These are phyloP conservation scores for Abelmoschus esculentus DNA, from an alignment of 345 rosid species.

Conservation along the genomic window DNA sequence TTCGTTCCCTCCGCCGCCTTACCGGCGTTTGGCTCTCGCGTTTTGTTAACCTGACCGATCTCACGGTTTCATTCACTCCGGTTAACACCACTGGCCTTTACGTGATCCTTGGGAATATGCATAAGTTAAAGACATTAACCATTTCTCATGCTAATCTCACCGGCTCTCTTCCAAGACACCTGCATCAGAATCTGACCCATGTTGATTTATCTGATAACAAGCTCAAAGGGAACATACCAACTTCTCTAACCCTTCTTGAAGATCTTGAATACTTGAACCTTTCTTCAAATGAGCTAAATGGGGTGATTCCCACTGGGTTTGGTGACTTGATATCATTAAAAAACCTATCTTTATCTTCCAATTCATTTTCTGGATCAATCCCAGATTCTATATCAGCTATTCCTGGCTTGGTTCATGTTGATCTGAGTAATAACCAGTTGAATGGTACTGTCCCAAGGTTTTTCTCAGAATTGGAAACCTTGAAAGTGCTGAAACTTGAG, in stretches of 20 bases:
- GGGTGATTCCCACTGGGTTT: constrained; percentile 52
- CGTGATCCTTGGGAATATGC: constrained; percentile 67
- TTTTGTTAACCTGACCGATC: constrained; percentile 68
- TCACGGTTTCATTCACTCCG: constrained; percentile 51
- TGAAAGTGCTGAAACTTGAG: constrained; percentile 65
- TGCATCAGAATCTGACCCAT: constrained; percentile 49
- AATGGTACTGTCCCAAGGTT: constrained; percentile 81
- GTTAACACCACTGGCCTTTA: constrained; percentile 58
- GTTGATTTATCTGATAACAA: constrained; percentile 68
- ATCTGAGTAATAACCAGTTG: constrained; percentile 80
- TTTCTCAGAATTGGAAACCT: constrained; percentile 51
- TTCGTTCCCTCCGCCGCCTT: constrained; percentile 54
- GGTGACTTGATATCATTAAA: constrained; percentile 61
- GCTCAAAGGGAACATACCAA: constrained; percentile 64
- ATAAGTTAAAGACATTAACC: constrained; percentile 45
- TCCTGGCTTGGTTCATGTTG: constrained; percentile 59
- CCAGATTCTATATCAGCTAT: constrained; percentile 74
- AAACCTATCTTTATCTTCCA: constrained; percentile 60
- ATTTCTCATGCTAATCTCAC: constrained; percentile 62
- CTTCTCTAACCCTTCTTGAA: constrained; percentile 54
- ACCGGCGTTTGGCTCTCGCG: constrained; percentile 67
- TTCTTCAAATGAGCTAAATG: constrained; percentile 51
- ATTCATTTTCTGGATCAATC: constrained; percentile 73
- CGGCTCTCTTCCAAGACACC: constrained; percentile 50
- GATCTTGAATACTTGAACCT: constrained; percentile 56